Evolutionary conservation across 2,329 filamentous ascomycete species (phyloP).

Genomic region (Emergomyces pasteurianus): DNA sequence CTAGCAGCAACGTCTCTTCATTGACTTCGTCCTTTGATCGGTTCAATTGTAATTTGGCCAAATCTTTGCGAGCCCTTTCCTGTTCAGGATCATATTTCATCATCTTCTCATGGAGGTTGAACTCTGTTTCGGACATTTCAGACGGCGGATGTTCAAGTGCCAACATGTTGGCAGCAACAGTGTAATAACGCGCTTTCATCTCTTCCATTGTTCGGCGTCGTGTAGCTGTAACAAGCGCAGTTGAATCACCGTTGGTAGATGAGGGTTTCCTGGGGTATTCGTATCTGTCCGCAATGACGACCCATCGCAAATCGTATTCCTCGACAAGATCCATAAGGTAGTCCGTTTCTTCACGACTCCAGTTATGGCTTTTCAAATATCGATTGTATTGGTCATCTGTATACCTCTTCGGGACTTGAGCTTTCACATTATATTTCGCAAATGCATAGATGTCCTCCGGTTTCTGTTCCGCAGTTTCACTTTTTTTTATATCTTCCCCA

Average conservation of each 20-base stretch:
- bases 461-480: constrained; percentile 18
- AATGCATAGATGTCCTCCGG: constrained; percentile 47
- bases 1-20: constrained; percentile 79
- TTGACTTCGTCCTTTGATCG: constrained; percentile 77
- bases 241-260: constrained; percentile 23
- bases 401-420: constrained; percentile 62
- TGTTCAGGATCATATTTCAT: constrained; percentile 70
- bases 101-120: constrained; percentile 71
- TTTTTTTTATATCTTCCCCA: constrained; percentile 22
- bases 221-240: constrained; percentile 40
- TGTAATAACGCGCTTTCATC: constrained; percentile 83
- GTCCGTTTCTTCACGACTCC: constrained; percentile 89
- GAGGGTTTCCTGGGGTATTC: constrained; percentile 42
- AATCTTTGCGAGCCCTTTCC: constrained; percentile 70
- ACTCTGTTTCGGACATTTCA: constrained; percentile 80
- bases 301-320: constrained; percentile 81
- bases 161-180: constrained; percentile 72
- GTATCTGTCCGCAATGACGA: constrained; percentile 85
- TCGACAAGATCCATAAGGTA: constrained; percentile 66
- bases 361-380: constrained; percentile 61
- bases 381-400: constrained; percentile 75
- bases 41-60: constrained; percentile 66
- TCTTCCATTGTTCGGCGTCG: constrained; percentile 68
- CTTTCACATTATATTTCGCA: constrained; percentile 76
- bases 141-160: constrained; percentile 65